Base-by-base conservation (phyloP, 1,139 yeast genomes). In the Suhomyces wounanorum region DNA sequence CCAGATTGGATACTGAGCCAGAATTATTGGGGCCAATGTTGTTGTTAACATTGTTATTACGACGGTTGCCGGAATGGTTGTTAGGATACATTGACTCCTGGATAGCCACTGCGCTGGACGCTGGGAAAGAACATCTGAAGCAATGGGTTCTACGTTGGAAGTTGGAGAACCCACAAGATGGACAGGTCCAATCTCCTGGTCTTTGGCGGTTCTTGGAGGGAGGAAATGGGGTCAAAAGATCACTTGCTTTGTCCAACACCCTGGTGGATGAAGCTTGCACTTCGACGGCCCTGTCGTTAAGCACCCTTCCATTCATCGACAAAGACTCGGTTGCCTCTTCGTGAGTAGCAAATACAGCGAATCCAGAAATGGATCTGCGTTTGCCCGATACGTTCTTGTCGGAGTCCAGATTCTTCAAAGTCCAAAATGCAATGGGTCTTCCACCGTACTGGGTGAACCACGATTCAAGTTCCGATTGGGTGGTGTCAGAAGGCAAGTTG, bases 111-210 rank as follows among this genome's bases (percentile, higher is more conserved):
- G 89, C 88, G 50, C 85, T 78, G 5, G 89, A 77, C n/a, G 89
- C 88, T 3, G 97, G 96, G 70, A 87, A 90, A 2, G 94, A 85
- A 65, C 98, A 92, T 57, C 97, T 79, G 74, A 91, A 90, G 69
- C 98, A 92, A 3, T 96, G 96, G 1, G 96, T 89, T 68, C 98
- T 81, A 62, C 97, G 82, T 69, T 92, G 98, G 70, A 92, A 92
- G 65, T 92, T 92, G 37, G 96, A 88, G 64, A 92, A 92, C 1
- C 97, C 97, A 74, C 98, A 92, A 7, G 94, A 85, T 16, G 97
- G 96, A 69, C 98, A 92, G 8, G 89, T 89, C 98, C 98, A 92
- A 65, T 92, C 98, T 23, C 98, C 98, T 0, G 97, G 97, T 63
- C 98, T 79, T 23, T 97, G 96, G 59, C 96, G 80, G 66, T 91